Percentiles rank a stretch among this genome's conserved stretches.
phyloP scores from a whole-genome alignment of 768 basidiomycete species.

The Boletus vinaceobasis region DNA sequence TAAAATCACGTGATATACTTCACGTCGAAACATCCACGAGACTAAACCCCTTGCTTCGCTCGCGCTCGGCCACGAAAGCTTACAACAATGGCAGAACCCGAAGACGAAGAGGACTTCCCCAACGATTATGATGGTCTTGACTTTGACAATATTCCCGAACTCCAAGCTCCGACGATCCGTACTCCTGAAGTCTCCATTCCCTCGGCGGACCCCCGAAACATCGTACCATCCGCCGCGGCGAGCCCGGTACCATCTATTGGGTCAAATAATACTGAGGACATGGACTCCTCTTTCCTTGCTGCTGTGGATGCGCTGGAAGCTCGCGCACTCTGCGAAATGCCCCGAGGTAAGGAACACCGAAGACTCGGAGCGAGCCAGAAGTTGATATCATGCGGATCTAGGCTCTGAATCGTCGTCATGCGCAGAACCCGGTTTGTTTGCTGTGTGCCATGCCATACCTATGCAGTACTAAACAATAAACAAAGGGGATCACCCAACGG shows the following conservation, averaged over 20 bases:
- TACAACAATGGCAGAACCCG: conserved; percentile 22
- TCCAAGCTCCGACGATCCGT: conserved; percentile 16
- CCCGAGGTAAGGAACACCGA: conserved; percentile 8
- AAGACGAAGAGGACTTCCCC: conserved; percentile 49
- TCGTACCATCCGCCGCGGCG: neutral
- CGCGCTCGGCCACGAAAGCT: neutral
- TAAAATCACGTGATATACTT: no score
- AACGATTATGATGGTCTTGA: conserved; percentile 53
- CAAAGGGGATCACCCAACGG: conserved; percentile 7
- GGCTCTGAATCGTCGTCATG: neutral
- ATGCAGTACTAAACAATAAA: neutral
- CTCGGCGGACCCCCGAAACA: neutral
- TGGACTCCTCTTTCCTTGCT: conserved; percentile 28
- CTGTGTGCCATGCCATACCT: neutral
- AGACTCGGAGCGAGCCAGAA: neutral
- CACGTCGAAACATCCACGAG: no score
- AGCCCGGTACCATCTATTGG: conserved; percentile 12
- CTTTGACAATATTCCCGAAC: conserved; percentile 39
- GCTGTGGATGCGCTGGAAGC: conserved; percentile 49
- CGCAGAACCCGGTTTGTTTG: conserved; percentile 4
- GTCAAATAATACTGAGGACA: conserved; percentile 10
- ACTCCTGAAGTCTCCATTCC: neutral
- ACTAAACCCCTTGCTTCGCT: neutral
- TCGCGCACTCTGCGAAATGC: conserved; percentile 16
- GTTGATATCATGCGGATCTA: neutral